Evolutionary conservation across 768 basidiomycete genomes (phyloP), one percentile per base, ranked within the genome.

Genomic region (Lactarius pseudohatsudake): DNA sequence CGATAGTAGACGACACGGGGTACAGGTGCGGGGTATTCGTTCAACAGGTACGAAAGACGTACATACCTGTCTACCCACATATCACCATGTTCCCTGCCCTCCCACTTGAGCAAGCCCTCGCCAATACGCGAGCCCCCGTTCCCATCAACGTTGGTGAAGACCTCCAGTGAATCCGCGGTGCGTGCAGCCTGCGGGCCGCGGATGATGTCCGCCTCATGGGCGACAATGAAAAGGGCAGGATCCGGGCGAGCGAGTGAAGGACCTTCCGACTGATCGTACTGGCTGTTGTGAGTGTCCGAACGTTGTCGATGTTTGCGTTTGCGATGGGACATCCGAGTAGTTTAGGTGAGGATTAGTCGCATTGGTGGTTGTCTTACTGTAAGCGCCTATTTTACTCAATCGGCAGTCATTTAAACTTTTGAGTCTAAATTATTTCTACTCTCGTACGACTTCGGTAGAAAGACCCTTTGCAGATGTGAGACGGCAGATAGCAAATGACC

Each of bases 31-130:
- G 38, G 38, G 41, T 54, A 11, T 30, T 45, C 22, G 64, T 32
- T 50, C 30, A 13, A 56, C 22, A 30, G 64, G 70, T 65, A 68
- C 69, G 66, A 76, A 70, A 65, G 40, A 40, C 66, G 75, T 69
- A 83, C 89, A 74, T 86, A 94, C 92, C 92, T 88, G 80, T 96
- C 92, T 62, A 91, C 84, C 91, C 89, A 94, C 3, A 91, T 72
- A 26, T 69, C 58, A 28, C 30, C 34, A n/a, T 55, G 58, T 34
- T 63, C n/a, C 6, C 43, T 38, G 7, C 62, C 38, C 45, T 64
- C 28, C 69, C 70, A 67, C 62, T 67, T 45, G 45, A 83, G 75
- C 57, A 82, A 74, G 41, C 74, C 79, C 45, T 74, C 72, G n/a
- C 77, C 74, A 38, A 70, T 63, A 62, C 70, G 67, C 16, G 65